Conservation (phyloP, 2,329 filamentous ascomycete genomes). For the Calonectria leucothoes region DNA sequence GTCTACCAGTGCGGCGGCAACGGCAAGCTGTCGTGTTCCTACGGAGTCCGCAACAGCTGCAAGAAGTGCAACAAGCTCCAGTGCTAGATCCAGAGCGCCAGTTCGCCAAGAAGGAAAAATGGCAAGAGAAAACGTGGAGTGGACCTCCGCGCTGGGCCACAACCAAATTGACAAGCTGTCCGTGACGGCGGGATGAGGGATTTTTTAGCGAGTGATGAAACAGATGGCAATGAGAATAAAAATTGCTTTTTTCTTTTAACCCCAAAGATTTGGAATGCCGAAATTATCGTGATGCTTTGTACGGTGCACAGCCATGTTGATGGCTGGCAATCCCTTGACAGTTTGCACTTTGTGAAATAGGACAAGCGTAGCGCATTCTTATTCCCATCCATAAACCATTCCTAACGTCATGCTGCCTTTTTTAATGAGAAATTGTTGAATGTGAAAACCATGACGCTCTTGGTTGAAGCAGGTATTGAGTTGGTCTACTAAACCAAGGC, state of each 20-base stretch:
- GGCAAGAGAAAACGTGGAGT: neutral
- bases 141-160: neutral
- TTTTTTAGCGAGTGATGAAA: neutral
- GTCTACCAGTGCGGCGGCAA: neutral
- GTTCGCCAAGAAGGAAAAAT: too few species aligned
- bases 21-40: neutral
- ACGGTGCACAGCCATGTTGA: neutral
- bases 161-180: neutral
- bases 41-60: conserved; percentile 1
- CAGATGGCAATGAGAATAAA: neutral
- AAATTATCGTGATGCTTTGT: neutral
- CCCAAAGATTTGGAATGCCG: neutral
- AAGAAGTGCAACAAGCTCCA: conserved; percentile 3
- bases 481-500: neutral
- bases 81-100: neutral
- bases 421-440: too few species aligned
- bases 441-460: neutral
- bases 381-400: too few species aligned
- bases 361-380: too few species aligned
- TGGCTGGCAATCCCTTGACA: too few species aligned
- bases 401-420: too few species aligned
- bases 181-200: neutral
- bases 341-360: too few species aligned
- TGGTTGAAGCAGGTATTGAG: neutral
- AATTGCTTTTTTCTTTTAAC: neutral